Conservation (phyloP, 1,284 basidiomycete genomes). For the Puccinia triticina region DNA sequence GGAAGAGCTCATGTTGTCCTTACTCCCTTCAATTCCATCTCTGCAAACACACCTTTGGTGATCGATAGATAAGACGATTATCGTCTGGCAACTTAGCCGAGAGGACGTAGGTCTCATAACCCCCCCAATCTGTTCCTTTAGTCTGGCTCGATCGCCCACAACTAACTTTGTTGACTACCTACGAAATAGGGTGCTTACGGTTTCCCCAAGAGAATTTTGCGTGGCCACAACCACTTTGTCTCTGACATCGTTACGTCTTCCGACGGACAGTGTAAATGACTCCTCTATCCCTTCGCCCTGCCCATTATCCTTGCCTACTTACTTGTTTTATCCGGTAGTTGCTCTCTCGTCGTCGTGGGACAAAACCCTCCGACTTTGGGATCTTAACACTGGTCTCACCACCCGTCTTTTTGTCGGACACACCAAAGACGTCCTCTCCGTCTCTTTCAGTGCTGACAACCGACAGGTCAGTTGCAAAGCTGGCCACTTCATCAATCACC, state of each 20-base stretch:
- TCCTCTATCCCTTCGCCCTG: no score
- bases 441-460: slow-evolving; percentile 60
- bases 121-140: background rate
- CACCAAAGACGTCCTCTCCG: slow-evolving; percentile 91
- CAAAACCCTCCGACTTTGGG: slow-evolving; percentile 99
- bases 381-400: slow-evolving; percentile 90
- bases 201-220: slow-evolving; percentile 94
- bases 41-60: background rate
- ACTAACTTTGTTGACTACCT: background rate
- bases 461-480: slow-evolving; percentile 50
- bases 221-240: slow-evolving; percentile 99
- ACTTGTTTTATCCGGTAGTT: slow-evolving; percentile 64
- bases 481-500: slow-evolving; percentile 67
- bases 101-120: slow-evolving; percentile 68
- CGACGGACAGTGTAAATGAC: slow-evolving; percentile 44
- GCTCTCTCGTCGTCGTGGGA: slow-evolving; percentile 99
- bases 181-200: slow-evolving; percentile 70
- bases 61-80: slow-evolving; percentile 88
- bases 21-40: background rate
- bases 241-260: slow-evolving; percentile 81
- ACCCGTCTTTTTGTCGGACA: slow-evolving; percentile 98
- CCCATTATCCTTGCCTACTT: background rate
- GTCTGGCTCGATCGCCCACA: background rate
- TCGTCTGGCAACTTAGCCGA: slow-evolving; percentile 98
- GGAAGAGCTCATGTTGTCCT: slow-evolving; percentile 46